Percentiles rank a stretch among this genome's conserved stretches.
These are phyloP conservation scores for Blakeslea trispora DNA, from an alignment of 371 early-diverging fungal species.

Conservation along the genomic window DNA sequence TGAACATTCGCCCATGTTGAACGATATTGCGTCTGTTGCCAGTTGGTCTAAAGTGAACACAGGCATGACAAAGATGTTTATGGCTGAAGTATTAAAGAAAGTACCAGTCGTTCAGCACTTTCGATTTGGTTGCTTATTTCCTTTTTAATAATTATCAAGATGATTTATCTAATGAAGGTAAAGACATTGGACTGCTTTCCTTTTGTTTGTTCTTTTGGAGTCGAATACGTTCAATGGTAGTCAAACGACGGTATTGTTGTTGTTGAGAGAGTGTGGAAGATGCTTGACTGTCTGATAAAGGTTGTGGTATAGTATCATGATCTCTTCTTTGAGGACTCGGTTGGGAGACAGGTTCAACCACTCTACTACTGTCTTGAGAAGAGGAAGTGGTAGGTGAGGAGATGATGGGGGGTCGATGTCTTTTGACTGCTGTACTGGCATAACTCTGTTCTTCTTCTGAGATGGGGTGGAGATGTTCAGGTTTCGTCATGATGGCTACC, in stretches of 20 bases:
- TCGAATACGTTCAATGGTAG: too few species aligned
- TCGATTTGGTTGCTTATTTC: constrained; percentile 79
- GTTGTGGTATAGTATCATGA: too few species aligned
- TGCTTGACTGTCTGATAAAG: too few species aligned
- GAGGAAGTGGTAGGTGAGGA: not conserved
- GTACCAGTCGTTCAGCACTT: constrained; percentile 98
- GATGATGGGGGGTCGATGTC: not conserved
- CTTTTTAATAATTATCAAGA: constrained; percentile 32
- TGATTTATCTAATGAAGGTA: too few species aligned
- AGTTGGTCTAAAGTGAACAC: constrained; percentile 91
- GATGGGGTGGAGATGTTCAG: not conserved
- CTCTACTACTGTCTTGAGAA: not conserved
- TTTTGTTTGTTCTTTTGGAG: too few species aligned
- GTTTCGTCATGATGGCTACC: not conserved
- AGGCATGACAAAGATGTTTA: constrained; percentile 97
- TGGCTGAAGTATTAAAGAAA: constrained; percentile 93
- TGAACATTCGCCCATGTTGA: constrained; percentile 93
- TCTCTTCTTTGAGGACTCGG: not conserved
- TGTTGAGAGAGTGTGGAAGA: too few species aligned
- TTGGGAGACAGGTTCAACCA: not conserved
- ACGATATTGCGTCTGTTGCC: constrained; percentile 88
- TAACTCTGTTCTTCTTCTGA: not conserved
- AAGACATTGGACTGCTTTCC: too few species aligned
- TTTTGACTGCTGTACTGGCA: not conserved
- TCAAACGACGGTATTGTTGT: too few species aligned